Base-by-base conservation (phyloP, 148 eudicot genomes). In the Suaeda aralocaspica region DNA sequence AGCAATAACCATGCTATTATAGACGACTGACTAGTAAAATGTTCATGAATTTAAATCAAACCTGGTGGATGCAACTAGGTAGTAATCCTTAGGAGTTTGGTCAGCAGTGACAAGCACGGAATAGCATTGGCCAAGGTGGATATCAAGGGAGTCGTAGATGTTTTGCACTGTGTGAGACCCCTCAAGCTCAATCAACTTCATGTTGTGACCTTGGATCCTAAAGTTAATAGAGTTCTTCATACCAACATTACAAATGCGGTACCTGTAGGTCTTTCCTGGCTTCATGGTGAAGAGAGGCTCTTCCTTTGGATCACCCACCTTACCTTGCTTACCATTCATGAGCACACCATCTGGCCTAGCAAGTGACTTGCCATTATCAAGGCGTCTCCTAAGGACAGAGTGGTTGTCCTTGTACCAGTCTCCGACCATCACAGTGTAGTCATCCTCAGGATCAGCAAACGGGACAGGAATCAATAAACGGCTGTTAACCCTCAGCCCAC, bases 241-340 rank as follows among this genome's bases (percentile, higher is more conserved):
- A 0, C 95, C 95, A n/a, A 77, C 87, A 64, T 89, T 89, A 64
- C 95, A 89, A 6, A 89, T 65, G n/a, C 95, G 80, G 74, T 78
- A 89, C 73, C 91, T 74, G 49, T 89, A 89, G 0, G 85, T 82
- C 79, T 82, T 83, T 1, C 88, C 86, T 0, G 87, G 80, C 72
- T 65, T 74, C 89, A 89, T 78, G 9, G 73, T 72, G 67, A 78
- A 78, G 33, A 74, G 57, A 8, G 89, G 81, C 30, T 64, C 67
- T 26, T 60, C 72, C 0, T 65, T 72, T 1, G 64, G 71, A 7
- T 76, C 82, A 10, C 79, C 85, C 0, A 75, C 76, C 48, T 76
- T 76, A 1, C 83, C 83, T 16, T 75, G 72, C 64, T 80, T 84
- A 0, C 92, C 96, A 7, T 87, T 87, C 69, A 89, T 87, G 1